Conservation (phyloP, 164 flowering plant species). For the grape (Vitis vinifera) region DNA sequence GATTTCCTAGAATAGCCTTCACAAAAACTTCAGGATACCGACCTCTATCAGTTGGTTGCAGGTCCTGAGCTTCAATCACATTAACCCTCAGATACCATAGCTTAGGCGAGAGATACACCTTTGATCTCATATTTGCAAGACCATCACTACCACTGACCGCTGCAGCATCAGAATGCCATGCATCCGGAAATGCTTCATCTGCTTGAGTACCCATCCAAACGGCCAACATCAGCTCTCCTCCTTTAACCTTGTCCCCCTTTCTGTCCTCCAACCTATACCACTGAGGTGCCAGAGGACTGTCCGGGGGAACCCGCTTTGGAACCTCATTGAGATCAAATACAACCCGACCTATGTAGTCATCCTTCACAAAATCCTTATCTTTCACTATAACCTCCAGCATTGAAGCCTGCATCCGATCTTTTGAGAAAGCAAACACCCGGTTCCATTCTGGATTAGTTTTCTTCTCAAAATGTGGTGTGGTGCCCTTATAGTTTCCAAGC, state of each 20-base stretch:
- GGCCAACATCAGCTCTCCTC: constrained; percentile 92
- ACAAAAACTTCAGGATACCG: constrained; percentile 48
- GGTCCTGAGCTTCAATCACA: constrained; percentile 62
- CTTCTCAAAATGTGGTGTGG: constrained; percentile 60
- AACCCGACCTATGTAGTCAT: constrained; percentile 71
- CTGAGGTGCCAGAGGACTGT: constrained; percentile 82
- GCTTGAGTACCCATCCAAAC: constrained; percentile 95
- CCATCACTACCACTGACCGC: constrained; percentile 42
- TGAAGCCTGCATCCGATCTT: constrained; percentile 76
- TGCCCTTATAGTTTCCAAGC: constrained; percentile 63
- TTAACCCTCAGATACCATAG: constrained; percentile 69
- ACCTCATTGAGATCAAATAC: constrained; percentile 69
- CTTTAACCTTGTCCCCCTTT: constrained; percentile 61
- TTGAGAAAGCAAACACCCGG: constrained; percentile 78
- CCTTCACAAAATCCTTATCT: constrained; percentile 63
- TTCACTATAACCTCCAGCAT: constrained; percentile 67
- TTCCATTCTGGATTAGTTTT: constrained; percentile 74
- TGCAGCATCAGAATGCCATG: constrained; percentile 83
- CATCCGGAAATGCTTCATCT: constrained; percentile 84
- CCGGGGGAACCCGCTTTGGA: constrained; percentile 79
- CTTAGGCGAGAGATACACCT: constrained; percentile 63
- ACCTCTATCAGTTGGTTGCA: constrained; percentile 34
- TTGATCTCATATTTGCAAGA: constrained; percentile 47
- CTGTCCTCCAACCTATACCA: constrained; percentile 77
- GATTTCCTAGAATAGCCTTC: constrained; percentile 45